Evolutionary conservation across 768 basidiomycete species (phyloP), one percentile per base, ranked within the genome.

Genomic region (Rhodotorula diobovata): DNA sequence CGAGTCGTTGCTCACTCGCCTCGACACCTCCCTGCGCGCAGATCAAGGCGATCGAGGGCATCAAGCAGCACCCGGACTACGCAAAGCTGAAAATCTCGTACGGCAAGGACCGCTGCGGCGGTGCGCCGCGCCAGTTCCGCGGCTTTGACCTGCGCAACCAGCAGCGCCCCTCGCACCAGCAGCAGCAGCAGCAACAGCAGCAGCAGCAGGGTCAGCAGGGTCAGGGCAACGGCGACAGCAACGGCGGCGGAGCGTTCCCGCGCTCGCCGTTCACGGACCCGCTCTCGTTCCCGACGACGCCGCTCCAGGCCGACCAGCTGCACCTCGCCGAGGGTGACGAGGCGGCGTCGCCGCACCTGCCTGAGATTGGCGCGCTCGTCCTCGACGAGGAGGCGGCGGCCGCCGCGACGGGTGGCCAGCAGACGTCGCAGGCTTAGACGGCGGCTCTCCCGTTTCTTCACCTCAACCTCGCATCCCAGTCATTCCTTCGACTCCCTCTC

Each of bases 21-120:
- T 8, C 18, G 30, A 16, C 59, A 34, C 11, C 20, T 32, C 25
- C 35, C 10, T 15, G 5, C 61, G 8, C 54, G 34, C 56, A 74
- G 73, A 93, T 93, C 84, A 97, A 97, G 83, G 93, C 95, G n/a
- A 94, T 98, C 77, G 95, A 98, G 67, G 89, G 88, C 15, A 86
- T 96, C 81, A 95, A 95, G 86, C 86, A 84, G 78, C 90, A 92
- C 79, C 86, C 91, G 4, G 94, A 97, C 79, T 98, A 98, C 79
- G 84, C 86, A 28, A 88, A 88, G 80, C 82, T 97, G 75, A 89
- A 92, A 51, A 90, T 99, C 68, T 89, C 93, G 25, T 93, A 94
- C 64, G 74, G 74, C 54, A 75, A 75, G 62, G 74, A 74, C 56
- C 63, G 73, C 48, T 69, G 67, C 63, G 67, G 67, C 25, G 72